phyloP scores from a whole-genome alignment of 768 basidiomycete genomes.

The Kwoniella sp. region DNA sequence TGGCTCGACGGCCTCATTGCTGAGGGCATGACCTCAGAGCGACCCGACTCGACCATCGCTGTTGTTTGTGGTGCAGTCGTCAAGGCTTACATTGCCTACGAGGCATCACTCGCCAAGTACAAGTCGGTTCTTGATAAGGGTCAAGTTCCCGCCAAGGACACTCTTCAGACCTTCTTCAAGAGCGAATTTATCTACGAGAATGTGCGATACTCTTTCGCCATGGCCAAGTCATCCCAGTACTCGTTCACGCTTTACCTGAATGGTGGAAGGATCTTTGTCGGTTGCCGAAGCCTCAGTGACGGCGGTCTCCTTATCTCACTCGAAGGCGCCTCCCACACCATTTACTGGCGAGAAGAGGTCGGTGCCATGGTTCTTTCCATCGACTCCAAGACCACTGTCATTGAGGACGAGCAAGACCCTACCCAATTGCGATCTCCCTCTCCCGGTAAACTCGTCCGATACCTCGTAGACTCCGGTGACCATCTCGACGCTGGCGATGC shows the following conservation, averaged over 20 bases:
- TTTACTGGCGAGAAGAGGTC: constrained; percentile 98
- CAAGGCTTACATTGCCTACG: constrained; percentile 87
- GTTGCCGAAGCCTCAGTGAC: constrained; percentile 87
- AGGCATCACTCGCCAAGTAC: constrained; percentile 89
- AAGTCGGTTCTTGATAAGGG: constrained; percentile 95
- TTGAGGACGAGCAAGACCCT: constrained; percentile 99
- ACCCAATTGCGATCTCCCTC: constrained; percentile 94
- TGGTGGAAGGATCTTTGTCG: constrained; percentile 88
- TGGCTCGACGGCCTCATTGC: constrained; percentile 98
- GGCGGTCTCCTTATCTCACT: constrained; percentile 89
- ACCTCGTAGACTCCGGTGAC: constrained; percentile 94
- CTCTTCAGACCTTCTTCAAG: constrained; percentile 93
- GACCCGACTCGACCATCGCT: constrained; percentile 87
- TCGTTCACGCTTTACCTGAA: constrained; percentile 95
- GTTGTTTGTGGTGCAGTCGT: constrained; percentile 95
- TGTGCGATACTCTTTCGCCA: constrained; percentile 91
- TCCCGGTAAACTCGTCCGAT: constrained; percentile 93
- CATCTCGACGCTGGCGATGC: constrained; percentile 95
- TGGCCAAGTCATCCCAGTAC: constrained; percentile 82
- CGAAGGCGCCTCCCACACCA: constrained; percentile 91
- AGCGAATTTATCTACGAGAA: constrained; percentile 98
- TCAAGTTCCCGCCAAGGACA: constrained; percentile 91
- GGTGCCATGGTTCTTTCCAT: constrained; percentile 82
- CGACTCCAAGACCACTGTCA: constrained; percentile 95
- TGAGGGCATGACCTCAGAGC: constrained; percentile 94